Evolutionary conservation across 192 early-diverging fungal genomes (phyloP).

Genomic region (Endogone sp.): DNA sequence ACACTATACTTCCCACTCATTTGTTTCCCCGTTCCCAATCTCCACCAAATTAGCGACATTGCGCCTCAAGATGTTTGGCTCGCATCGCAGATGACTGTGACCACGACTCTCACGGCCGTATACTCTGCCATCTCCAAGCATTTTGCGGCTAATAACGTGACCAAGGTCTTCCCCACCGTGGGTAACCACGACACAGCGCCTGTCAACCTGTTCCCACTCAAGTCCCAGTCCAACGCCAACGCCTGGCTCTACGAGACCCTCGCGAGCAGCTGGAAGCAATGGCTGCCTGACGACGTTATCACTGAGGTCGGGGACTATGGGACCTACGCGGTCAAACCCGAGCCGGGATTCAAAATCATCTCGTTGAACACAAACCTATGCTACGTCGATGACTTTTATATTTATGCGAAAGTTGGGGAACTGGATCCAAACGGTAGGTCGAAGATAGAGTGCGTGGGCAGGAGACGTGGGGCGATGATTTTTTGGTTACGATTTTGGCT

Average conservation of each 20-base stretch:
- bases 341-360: slow-evolving; percentile 42
- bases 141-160: slow-evolving; percentile 27
- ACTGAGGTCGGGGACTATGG: slow-evolving; percentile 38
- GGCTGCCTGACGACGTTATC: slow-evolving; percentile 39
- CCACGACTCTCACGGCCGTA: not conserved
- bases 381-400: slow-evolving; percentile 51
- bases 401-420: slow-evolving; percentile 33
- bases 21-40: slow-evolving; percentile 14
- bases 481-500: too few relatives aligned
- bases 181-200: slow-evolving; percentile 56
- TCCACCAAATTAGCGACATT: slow-evolving; percentile 36
- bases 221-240: slow-evolving; percentile 20
- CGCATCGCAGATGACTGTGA: slow-evolving; percentile 31
- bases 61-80: slow-evolving; percentile 54
- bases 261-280: slow-evolving; percentile 44
- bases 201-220: slow-evolving; percentile 34
- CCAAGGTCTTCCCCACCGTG: slow-evolving; percentile 44
- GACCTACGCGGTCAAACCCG: slow-evolving; percentile 43
- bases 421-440: slow-evolving; percentile 52
- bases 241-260: slow-evolving; percentile 46
- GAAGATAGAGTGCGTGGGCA: not conserved
- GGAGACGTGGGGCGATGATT: too few relatives aligned
- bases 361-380: slow-evolving; percentile 58
- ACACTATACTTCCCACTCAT: slow-evolving; percentile 4
- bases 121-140: slow-evolving; percentile 1